Evolutionary conservation across 768 basidiomycete genomes (phyloP), one percentile per base, ranked within the genome.

Genomic region (Phanerodontia chrysosporium): DNA sequence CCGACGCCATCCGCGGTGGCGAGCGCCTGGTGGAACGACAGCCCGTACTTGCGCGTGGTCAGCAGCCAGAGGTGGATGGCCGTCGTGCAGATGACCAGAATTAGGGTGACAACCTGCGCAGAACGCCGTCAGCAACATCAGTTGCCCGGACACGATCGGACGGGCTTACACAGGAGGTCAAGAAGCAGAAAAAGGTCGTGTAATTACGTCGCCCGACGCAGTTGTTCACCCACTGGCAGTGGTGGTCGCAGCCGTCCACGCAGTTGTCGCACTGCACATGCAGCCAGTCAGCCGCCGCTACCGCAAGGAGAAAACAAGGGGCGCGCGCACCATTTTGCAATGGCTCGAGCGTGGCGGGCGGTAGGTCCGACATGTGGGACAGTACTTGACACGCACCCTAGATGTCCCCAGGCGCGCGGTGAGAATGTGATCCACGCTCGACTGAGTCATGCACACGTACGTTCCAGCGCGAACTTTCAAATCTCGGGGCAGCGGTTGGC

Each of bases 201-300:
- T 99, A 98, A 70, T 98, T 98, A 46, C 95, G 86, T 42, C 92
- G 83, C 7, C 97, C 97, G 42, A 99, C 82, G 70, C 97, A 98
- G 69, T 94, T 97, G 71, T 98, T 97, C 21, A 99, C 84, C 89
- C 88, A 90, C 68, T 87, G 87, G 62, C 88, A 91, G 68, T 93
- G 92, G 68, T 95, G 91, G 70, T 96, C 95, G 64, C 95, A 98
- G 10, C 88, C 87, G 64, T 98, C 95, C 16, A 98, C 93, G 68
- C 96, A 99, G 69, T 98, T 98, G 66, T 97, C 93, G 69, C 96
- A 99, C 90, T 95, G 64, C 1, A 54, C 24, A 22, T n/a, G n/a
- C n/a, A n/a, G n/a, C n/a, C 18, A 60, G 49, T 45, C 30, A 44
- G 57, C 61, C 46, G 35, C 48, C 35, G 25, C 32, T 28, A 51